These are phyloP conservation scores for Boletus edulis DNA, from an alignment of 768 basidiomycete species.

Conservation along the genomic window DNA sequence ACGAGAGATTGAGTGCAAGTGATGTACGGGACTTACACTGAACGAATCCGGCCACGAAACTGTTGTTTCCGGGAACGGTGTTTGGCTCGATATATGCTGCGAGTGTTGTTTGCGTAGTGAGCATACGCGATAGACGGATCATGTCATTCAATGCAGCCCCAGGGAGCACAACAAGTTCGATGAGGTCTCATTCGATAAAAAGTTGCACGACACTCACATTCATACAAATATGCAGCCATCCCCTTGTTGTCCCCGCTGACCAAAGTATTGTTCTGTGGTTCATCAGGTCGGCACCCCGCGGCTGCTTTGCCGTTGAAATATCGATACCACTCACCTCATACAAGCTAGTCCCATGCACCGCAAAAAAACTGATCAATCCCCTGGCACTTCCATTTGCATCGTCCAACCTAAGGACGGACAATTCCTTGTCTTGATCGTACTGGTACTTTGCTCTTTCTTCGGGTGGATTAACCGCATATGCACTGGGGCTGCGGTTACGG, in stretches of 20 bases:
- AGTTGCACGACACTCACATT: slow-evolving; percentile 43
- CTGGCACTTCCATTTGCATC: slow-evolving; percentile 54
- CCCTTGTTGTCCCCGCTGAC: slow-evolving; percentile 83
- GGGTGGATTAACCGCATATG: slow-evolving; percentile 73
- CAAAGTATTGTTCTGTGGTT: slow-evolving; percentile 70
- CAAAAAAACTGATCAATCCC: slow-evolving; percentile 72
- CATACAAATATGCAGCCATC: slow-evolving; percentile 80
- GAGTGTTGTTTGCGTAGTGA: not conserved
- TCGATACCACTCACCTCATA: slow-evolving; percentile 52
- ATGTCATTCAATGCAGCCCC: too few relatives aligned
- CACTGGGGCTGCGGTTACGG: slow-evolving; percentile 71
- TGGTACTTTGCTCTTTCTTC: slow-evolving; percentile 65
- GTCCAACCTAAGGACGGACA: slow-evolving; percentile 66
- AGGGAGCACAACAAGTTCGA: not conserved
- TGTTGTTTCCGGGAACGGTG: slow-evolving; percentile 63
- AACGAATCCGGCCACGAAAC: slow-evolving; percentile 72
- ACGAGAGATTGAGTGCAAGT: not conserved
- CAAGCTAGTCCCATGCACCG: slow-evolving; percentile 80
- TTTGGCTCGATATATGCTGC: slow-evolving; percentile 62
- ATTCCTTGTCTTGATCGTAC: slow-evolving; percentile 71
- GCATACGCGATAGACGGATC: too few relatives aligned
- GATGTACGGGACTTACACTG: slow-evolving; percentile 50
- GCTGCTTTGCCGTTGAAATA: not conserved
- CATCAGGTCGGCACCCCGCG: not conserved
- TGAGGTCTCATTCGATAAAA: not conserved